A percentile compares a stretch with the other conserved stretches of the same genome.
Evolutionary conservation across 1,284 basidiomycete species (phyloP).

Genomic region (Cryptococcus deneoformans): DNA sequence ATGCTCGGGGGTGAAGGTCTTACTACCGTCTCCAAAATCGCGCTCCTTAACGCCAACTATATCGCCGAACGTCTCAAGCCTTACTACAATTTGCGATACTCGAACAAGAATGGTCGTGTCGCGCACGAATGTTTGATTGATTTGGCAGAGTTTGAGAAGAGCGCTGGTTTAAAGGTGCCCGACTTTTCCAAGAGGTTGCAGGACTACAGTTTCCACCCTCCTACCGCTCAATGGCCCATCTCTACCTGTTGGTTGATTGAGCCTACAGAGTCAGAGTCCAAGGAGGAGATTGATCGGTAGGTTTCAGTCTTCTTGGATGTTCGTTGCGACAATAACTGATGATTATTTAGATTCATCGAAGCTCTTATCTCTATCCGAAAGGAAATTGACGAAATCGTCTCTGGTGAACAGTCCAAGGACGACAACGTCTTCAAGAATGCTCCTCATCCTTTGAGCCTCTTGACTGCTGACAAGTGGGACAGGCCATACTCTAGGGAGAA

Average conservation of each 20-base stretch:
- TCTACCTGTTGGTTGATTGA: constrained; percentile 80
- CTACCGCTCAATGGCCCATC: constrained; percentile 70
- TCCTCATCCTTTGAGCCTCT: constrained; percentile 78
- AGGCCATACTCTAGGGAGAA: constrained; percentile 80
- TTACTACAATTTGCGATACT: constrained; percentile 86
- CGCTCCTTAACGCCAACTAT: constrained; percentile 94
- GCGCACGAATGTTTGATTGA: constrained; percentile 97
- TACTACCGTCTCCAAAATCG: constrained; percentile 76
- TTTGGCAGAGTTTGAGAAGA: constrained; percentile 88
- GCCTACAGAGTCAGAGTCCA: constrained; percentile 88
- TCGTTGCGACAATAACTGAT: neutral
- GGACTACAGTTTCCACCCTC: constrained; percentile 46
- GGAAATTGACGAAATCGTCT: constrained; percentile 84
- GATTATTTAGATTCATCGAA: constrained; percentile 71
- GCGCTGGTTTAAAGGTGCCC: constrained; percentile 81
- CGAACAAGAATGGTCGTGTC: constrained; percentile 83
- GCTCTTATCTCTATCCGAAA: constrained; percentile 94
- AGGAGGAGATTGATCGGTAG: constrained; percentile 82
- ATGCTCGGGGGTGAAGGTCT: constrained; percentile 94
- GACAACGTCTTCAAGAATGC: constrained; percentile 93
- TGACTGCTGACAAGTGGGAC: constrained; percentile 79
- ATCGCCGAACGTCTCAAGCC: constrained; percentile 83
- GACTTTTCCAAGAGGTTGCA: constrained; percentile 94
- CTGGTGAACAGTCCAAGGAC: constrained; percentile 78
- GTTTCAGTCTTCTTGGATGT: constrained; percentile 9